Evolutionary conservation across 2,329 filamentous ascomycete species (phyloP), one percentile per base, ranked within the genome.

Genomic region (Colletotrichum lini): DNA sequence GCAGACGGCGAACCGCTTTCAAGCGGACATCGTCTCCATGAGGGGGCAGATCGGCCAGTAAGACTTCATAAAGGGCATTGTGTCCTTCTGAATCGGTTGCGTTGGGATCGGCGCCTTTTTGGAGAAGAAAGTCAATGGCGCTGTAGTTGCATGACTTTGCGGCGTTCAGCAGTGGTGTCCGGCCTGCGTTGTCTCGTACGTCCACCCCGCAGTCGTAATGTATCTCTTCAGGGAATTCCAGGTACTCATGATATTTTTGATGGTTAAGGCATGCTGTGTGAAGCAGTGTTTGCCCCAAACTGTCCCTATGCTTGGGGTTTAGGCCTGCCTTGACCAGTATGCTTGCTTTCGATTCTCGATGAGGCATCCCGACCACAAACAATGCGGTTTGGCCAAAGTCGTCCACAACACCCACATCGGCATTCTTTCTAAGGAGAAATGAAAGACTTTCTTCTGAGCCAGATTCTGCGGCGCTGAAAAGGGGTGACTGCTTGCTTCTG

Each of bases 61-160:
- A 13, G 10, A 4, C 30, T 35, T 58, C 9, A 3, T 6, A 44
- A 16, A 59, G 4, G 3, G 42, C 15, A 12, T 42, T 47, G 0
- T 2, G 23, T 0, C 9, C 40, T 35, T 47, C 4, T 0, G 8
- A 15, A 2, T 47, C 40, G 2, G 2, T 35, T 0, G 42, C 16
- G 4, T 47, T 30, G 16, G 57, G 57, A 3, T 47, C 0, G 16
- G 42, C 42, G 2, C 42, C 16, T 12, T 44, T 6, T 21, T 13
- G 21, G 8, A 59, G 57, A 15, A 59, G 57, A 35, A 59, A 57
- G 0, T 3, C 0, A 16, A 47, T 13, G 3, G 9, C 1, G 4
- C 0, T 3, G 6, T 0, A 0, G 10, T 45, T 4, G 16, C 0
- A 1, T 21, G 2, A 12, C 21, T 3, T 13, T 5, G 30, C 52